Conservation (phyloP, 805 yeast genomes). For the Pichia gijzeniarum region DNA sequence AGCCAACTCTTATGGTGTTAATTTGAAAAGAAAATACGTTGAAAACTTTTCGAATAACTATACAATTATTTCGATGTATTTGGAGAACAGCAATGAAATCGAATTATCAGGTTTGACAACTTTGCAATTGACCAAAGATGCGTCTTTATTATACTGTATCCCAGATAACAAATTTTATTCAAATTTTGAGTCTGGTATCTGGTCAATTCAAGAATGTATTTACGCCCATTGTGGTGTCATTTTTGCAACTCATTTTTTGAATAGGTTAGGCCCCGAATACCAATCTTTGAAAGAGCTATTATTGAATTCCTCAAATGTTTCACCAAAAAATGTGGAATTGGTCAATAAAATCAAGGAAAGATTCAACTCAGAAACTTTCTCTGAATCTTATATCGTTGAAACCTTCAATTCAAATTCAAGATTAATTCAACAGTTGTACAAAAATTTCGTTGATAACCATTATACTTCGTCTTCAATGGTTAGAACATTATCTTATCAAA, state of each 20-base stretch:
- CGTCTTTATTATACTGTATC: constrained; percentile 83
- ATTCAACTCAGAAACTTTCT: constrained; percentile 87
- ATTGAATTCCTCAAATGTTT: constrained; percentile 49
- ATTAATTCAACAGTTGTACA: constrained; percentile 74
- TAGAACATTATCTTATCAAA: constrained; percentile 79
- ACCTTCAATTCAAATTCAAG: constrained; percentile 65
- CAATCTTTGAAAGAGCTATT: constrained; percentile 52
- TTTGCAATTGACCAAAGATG: constrained; percentile 88
- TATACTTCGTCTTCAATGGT: constrained; percentile 67
- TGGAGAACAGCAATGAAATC: constrained; percentile 58
- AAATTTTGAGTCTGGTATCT: constrained; percentile 63
- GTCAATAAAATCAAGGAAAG: constrained; percentile 78
- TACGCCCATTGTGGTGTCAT: constrained; percentile 92
- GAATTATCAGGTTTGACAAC: constrained; percentile 43
- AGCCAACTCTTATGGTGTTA: constrained; percentile 82
- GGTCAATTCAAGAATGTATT: constrained; percentile 89
- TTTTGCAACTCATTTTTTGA: constrained; percentile 89
- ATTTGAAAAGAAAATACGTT: constrained; percentile 82
- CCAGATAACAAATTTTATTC: constrained; percentile 80
- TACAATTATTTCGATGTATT: constrained; percentile 80
- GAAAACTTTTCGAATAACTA: constrained; percentile 90
- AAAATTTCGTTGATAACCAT: constrained; percentile 87
- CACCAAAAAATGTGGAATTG: constrained; percentile 66
- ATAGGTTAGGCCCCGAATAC: constrained; percentile 89
- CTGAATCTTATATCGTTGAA: constrained; percentile 75